Evolutionary conservation across 75 land plant genomes (phyloP), one percentile per base, ranked within the genome.

Genomic region (Pinus taeda): DNA sequence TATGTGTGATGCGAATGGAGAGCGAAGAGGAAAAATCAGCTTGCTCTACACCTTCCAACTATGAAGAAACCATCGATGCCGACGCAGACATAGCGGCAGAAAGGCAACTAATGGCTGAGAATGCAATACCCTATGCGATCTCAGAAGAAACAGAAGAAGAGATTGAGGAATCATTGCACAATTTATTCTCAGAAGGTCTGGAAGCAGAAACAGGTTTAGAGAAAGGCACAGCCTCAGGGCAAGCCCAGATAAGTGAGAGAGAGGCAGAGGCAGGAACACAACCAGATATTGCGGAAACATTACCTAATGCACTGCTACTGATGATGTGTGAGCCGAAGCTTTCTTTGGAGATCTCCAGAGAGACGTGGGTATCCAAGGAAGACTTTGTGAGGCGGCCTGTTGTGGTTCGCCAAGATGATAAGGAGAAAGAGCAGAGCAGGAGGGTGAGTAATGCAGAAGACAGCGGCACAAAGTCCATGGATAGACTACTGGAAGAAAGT

Each of bases 251-350:
- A 58, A 37, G 7, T 30, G 22, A 75, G 64, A 58, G 3, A 22
- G 26, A 55, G 24, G 74, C 17, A 57, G 77, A 57, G 29, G 65
- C 56, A 21, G 77, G 36, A 42, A 60, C 53, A 64, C 58, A 29
- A 17, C 73, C 8, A 70, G 62, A 53, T 14, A 26, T 18, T 73
- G 36, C 74, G 26, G 45, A 61, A 63, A 33, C 73, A 24, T 63
- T 82, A 55, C 84, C 84, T 36, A 76, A 82, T 56, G 79, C 81
- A 39, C 73, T 82, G 2, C 65, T 91, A 56, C 74, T 88, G 84
- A 91, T 91, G 87, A 78, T 82, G 90, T 84, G 78, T 62, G 93
- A 91, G 81, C 93, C 93, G 11, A 91, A 91, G 75, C 83, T 91
- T 8, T 91, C 93, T 5, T 84, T 91, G 93, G 91, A 91, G 83